These are phyloP conservation scores for Saturnispora serradocipensis DNA, from an alignment of 805 yeast genomes.

Conservation along the genomic window DNA sequence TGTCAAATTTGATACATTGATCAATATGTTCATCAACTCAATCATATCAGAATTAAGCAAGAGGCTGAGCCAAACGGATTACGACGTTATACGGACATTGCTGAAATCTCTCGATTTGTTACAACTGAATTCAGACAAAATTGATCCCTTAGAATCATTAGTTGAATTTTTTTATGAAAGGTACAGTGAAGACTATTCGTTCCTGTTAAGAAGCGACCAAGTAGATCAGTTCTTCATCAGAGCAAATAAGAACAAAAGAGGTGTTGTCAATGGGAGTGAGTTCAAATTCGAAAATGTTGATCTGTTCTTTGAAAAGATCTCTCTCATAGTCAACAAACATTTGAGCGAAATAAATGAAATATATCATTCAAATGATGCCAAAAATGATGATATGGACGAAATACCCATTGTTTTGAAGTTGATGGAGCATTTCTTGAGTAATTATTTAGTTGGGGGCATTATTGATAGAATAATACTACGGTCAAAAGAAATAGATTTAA, in stretches of 20 bases:
- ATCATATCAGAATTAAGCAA: slow-evolving; percentile 58
- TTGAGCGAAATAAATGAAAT: slow-evolving; percentile 23
- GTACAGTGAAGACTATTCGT: slow-evolving; percentile 24
- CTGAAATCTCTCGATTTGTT: slow-evolving; percentile 21
- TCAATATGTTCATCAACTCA: slow-evolving; percentile 66
- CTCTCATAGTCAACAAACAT: slow-evolving; percentile 18
- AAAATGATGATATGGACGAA: slow-evolving; percentile 20
- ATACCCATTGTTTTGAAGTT: slow-evolving; percentile 28
- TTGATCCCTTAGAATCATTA: slow-evolving; percentile 27
- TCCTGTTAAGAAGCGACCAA: slow-evolving; percentile 18
- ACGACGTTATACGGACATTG: slow-evolving; percentile 26
- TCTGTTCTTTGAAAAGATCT: slow-evolving; percentile 18
- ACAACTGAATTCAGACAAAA: slow-evolving; percentile 21
- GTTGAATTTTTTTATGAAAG: slow-evolving; percentile 27
- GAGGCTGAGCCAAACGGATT: slow-evolving; percentile 41
- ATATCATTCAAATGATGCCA: slow-evolving; percentile 10
- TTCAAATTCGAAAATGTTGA: slow-evolving; percentile 20
- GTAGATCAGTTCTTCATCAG: slow-evolving; percentile 16
- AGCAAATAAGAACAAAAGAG: slow-evolving; percentile 13
- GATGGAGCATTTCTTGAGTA: slow-evolving; percentile 28
- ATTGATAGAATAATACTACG: slow-evolving; percentile 23
- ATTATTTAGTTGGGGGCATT: slow-evolving; percentile 29
- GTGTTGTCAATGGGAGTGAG: slow-evolving; percentile 24
- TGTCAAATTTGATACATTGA: slow-evolving; percentile 39
- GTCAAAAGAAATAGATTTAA: slow-evolving; percentile 28